Evolutionary conservation across 1,284 basidiomycete species (phyloP), one percentile per base, ranked within the genome.

Genomic region (Sutorius eximius): DNA sequence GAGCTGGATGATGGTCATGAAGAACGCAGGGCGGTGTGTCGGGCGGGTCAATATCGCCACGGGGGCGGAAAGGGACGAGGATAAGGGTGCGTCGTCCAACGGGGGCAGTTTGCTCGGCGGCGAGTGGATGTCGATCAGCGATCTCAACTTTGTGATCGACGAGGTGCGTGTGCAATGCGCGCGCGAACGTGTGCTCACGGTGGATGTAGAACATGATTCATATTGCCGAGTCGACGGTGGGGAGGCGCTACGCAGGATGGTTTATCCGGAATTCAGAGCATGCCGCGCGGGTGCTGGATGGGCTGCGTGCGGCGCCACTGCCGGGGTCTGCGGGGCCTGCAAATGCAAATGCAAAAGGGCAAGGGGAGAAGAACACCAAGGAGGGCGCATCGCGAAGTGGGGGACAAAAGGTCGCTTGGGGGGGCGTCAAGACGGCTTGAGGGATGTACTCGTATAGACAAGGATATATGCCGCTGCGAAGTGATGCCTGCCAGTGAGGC

Each of bases 1-100:
- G 52, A 91, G 96, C 76, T 92, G 95, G 81, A 84, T 98, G 81
- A 98, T 98, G 93, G 88, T 95, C 45, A 85, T 97, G 77, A 98
- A 99, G 78, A 87, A 89, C 60, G 86, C 87, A 2, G 92, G 89
- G 63, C 83, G 91, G 69, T 86, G 82, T 54, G 77, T 91, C 56
- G 83, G 86, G 61, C 76, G 86, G 2, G 79, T 70, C 42, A 67
- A 55, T 30, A 55, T 55, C 2, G 46, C 60, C 1, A 36, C 60
- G 2, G 60, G 61, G 10, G 32, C 50, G 0, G 67, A 69, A 44
- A 71, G 60, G 58, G 67, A 68, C 43, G 62, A 68, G 16, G 61
- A 64, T 7, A 65, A 53, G 9, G 57, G 50, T 6, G 34, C 45
- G 11, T 27, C 49, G 24, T 16, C 45, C 43, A 33, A 32, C 24